Base-by-base conservation (phyloP, 164 flowering plant genomes). In the Liquidambar formosana region DNA sequence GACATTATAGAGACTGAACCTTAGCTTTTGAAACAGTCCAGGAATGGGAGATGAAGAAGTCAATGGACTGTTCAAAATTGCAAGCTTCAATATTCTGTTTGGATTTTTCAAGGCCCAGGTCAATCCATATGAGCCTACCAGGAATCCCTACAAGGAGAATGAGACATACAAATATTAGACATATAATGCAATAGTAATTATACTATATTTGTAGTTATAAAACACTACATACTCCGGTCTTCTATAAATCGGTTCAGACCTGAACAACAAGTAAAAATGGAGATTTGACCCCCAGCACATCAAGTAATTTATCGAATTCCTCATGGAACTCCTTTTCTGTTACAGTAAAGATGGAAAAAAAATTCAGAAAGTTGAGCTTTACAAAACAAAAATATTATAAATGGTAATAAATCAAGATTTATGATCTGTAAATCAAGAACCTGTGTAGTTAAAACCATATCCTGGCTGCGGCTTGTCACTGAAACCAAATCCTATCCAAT, bases 401-500 rank as follows among this genome's bases (percentile, higher is more conserved):
- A n/a, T 11, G 22, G 23, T 6, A 22, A 28, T 16, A 41, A 49
- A 68, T 8, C 1, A 51, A 13, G 19, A 57, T 25, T 49, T 68
- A 5, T 15, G 2, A 41, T 44, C 18, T 4, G 23, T 19, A 73
- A 64, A 8, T 19, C 19, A 70, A 68, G 72, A 70, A 91, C 99
- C 99, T 75, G 97, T 95, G 73, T 92, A 91, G 60, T 88, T 67
- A 76, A 91, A 95, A 57, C 90, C 98, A 82, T 92, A 95, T 77
- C 97, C 97, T 47, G 96, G 86, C 76, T 90, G 92, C 52, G 99
- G 97, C 81, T 92, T 87, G 75, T 95, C 99, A 81, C 97, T 95
- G 81, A 95, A 93, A 72, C 99, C 99, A 81, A 93, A 95, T 74
- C 99, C 99, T 77, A 93, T 83, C 97, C 99, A 95, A 77, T 95